Evolutionary conservation across 2,329 filamentous ascomycete species (phyloP).

Genomic region (Penicillium vulpinum): DNA sequence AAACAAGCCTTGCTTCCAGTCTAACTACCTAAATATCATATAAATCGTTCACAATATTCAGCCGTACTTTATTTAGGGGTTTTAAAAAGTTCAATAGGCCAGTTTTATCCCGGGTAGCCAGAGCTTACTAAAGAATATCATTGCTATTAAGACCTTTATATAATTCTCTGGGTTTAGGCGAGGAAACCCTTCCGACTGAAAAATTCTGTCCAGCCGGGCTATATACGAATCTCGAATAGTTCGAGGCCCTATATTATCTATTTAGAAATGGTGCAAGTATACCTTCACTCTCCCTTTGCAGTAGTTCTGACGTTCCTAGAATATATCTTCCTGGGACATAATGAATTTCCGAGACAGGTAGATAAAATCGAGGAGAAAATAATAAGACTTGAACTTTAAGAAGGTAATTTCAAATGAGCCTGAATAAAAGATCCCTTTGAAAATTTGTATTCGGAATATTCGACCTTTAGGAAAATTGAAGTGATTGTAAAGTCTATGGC

Average conservation of each 20-base stretch:
- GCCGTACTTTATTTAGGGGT: too few relatives aligned
- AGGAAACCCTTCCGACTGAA: neutral
- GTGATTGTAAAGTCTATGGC: neutral
- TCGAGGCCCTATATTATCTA: neutral
- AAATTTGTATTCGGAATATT: neutral
- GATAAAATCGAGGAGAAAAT: neutral
- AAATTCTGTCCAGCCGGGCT: neutral
- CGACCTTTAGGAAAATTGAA: neutral
- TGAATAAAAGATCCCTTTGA: neutral
- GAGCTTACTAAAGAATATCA: neutral
- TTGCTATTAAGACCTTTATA: constrained; percentile 1
- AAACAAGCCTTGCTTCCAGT: too few relatives aligned
- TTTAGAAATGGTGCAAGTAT: neutral
- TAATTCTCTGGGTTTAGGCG: neutral
- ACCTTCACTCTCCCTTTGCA: neutral
- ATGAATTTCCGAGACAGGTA: neutral
- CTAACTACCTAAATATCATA: too few relatives aligned
- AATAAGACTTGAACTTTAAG: neutral
- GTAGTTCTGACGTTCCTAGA: neutral
- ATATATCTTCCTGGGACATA: neutral
- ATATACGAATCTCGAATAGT: neutral
- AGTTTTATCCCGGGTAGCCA: neutral
- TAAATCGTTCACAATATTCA: too few relatives aligned
- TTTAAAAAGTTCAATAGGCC: neutral
- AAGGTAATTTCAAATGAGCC: neutral